phyloP scores from a whole-genome alignment of 1,139 yeast species.

The Hemisphaericaspora subhashii region DNA sequence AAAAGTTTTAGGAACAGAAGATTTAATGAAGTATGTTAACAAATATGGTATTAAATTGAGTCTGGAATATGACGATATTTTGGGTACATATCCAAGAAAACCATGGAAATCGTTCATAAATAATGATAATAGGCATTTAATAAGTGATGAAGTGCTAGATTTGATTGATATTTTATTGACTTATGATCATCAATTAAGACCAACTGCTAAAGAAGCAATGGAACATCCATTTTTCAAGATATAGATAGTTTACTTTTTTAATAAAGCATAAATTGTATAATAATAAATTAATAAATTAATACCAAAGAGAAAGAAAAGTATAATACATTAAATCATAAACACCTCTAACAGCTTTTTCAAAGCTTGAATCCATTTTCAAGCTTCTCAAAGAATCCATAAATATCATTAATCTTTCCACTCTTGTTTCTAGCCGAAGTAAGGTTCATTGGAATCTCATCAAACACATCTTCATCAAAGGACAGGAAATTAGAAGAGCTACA shows the following conservation, averaged over 20 bases:
- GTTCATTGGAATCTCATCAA: conserved; percentile 10
- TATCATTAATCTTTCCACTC: conserved; percentile 26
- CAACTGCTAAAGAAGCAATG: conserved; percentile 77
- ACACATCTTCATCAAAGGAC: conserved; percentile 15
- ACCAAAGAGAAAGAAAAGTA: background rate
- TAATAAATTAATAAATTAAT: background rate
- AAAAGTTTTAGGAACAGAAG: conserved; percentile 72
- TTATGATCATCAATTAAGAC: conserved; percentile 72
- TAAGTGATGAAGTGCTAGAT: conserved; percentile 63
- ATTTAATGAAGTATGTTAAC: conserved; percentile 55
- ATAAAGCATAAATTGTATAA: background rate
- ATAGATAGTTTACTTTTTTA: conserved; percentile 8
- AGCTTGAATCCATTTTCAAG: conserved; percentile 25
- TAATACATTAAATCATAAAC: background rate
- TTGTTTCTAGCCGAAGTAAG: conserved; percentile 20
- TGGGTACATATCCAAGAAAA: conserved; percentile 65
- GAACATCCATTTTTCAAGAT: conserved; percentile 54
- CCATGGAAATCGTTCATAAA: conserved; percentile 66
- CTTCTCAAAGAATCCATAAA: conserved; percentile 23
- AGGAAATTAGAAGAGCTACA: conserved; percentile 10
- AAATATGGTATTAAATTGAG: conserved; percentile 65
- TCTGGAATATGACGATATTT: conserved; percentile 63
- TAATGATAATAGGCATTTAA: conserved; percentile 51
- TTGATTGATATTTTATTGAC: conserved; percentile 64
- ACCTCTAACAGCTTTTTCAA: background rate